A percentile compares a stretch with the other conserved stretches of the same genome.
Conservation (phyloP, 129 eudicot species). For the Flaveria bidentis region DNA sequence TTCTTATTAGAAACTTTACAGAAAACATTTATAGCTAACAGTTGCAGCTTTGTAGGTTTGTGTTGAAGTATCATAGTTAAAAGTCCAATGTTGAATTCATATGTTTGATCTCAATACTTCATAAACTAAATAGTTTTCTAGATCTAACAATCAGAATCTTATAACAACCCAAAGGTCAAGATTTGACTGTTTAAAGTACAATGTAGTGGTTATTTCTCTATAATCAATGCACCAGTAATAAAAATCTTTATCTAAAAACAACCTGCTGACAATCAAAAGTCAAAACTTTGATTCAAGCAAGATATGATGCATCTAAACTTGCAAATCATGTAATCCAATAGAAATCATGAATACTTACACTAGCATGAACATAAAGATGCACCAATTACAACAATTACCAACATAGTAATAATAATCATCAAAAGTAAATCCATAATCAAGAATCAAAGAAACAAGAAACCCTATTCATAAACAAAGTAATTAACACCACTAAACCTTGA, state of each 20-base stretch:
- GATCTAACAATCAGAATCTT: constrained; percentile 15
- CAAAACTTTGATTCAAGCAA: neutral
- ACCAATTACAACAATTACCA: neutral
- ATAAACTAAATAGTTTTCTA: neutral
- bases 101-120: neutral
- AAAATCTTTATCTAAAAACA: constrained; percentile 9
- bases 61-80: neutral
- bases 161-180: constrained; percentile 8
- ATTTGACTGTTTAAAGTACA: neutral
- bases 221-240: neutral
- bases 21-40: neutral
- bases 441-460: no score
- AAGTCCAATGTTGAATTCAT: constrained; percentile 9
- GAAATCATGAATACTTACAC: neutral
- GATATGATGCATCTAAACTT: neutral
- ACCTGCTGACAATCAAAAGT: neutral
- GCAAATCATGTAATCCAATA: neutral
- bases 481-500: no score
- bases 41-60: constrained; percentile 9
- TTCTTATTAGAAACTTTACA: neutral
- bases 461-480: no score
- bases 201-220: neutral
- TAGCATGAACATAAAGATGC: neutral
- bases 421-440: neutral
- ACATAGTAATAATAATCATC: neutral